Conservation (phyloP, 768 basidiomycete species). For the Glaciozyma martinii region DNA sequence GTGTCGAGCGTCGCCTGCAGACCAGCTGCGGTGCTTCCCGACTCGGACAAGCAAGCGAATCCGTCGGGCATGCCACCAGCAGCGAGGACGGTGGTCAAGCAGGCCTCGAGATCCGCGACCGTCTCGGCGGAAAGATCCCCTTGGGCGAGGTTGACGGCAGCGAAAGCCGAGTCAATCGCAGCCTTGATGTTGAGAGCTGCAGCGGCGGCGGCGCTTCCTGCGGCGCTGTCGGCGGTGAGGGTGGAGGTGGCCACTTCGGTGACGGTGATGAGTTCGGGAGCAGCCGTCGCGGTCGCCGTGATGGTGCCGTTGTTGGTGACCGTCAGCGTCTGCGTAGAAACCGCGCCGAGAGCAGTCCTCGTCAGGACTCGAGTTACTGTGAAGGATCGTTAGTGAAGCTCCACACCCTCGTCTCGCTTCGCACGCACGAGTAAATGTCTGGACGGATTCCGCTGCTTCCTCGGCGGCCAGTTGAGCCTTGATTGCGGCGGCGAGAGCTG, state of each 20-base stretch:
- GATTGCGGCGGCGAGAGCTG: too few relatives aligned
- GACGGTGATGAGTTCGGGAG: too few relatives aligned
- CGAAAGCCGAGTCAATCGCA: conserved; percentile 30
- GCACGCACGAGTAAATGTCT: too few relatives aligned
- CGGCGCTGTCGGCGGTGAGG: background rate
- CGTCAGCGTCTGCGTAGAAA: too few relatives aligned
- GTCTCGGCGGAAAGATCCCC: conserved; percentile 17
- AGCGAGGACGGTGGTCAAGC: conserved; percentile 23
- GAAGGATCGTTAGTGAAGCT: too few relatives aligned
- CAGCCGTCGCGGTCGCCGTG: too few relatives aligned
- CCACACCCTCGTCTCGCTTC: too few relatives aligned
- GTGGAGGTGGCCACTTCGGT: background rate
- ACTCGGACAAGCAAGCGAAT: conserved; percentile 31
- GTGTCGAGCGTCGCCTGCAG: background rate
- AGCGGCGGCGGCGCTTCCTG: background rate
- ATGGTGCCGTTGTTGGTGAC: too few relatives aligned
- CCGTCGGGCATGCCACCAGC: conserved; percentile 30
- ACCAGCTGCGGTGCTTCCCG: background rate
- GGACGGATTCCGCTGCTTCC: too few relatives aligned
- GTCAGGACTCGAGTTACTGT: too few relatives aligned
- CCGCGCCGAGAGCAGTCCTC: too few relatives aligned
- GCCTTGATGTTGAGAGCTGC: conserved; percentile 26
- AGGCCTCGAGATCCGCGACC: conserved; percentile 21
- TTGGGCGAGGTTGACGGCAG: conserved; percentile 29
- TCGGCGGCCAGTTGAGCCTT: too few relatives aligned